Evolutionary conservation across 169 alveolate species (phyloP), one percentile per base, ranked within the genome.

Genomic region (Miamiensis avidus): DNA sequence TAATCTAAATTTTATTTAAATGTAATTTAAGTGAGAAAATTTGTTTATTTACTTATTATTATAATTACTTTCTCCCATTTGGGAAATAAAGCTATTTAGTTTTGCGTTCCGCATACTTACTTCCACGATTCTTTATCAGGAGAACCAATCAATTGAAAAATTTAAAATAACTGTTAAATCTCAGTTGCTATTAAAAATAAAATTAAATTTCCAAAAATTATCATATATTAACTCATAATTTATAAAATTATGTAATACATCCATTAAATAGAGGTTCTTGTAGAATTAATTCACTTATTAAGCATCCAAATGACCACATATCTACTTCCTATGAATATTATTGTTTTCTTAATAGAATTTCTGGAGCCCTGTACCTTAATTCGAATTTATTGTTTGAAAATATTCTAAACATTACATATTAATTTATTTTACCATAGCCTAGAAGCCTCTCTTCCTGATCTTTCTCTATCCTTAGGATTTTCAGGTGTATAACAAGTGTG

Each of bases 381-480:
- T 49, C 69, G 20, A 49, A 49, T 4, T 11, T 49, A 49, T 49
- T 11, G 4, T 49, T 11, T 49, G 20, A 11, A 49, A 11, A 49
- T 11, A 49, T 49, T 11, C 69, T 49, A 49, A 11, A 11, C 4
- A 49, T 49, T 11, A 49, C 4, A 49, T 49, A 49, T 49, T 49
- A 11, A 11, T 49, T 49, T 49, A 11, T 49, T 49, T 49, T 97
- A 97, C 97, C 97, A 94, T 78, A 95, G 76, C 34, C 98, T 81
- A 78, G 93, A 79, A 34, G 95, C 89, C 82, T 95, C 98, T 83
- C 98, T 93, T 11, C 94, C 94, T 25, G 98, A 95, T 75, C 98
- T 87, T 34, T 94, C 97, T 74, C 98, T 82, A 34, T 95, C 98
- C 79, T 93, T 93, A 25, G 98, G 98, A 82, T 95, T 97, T 88